Evolutionary conservation across 306 rosid genomes (phyloP).

Genomic region (Aeschynomene evenia): DNA sequence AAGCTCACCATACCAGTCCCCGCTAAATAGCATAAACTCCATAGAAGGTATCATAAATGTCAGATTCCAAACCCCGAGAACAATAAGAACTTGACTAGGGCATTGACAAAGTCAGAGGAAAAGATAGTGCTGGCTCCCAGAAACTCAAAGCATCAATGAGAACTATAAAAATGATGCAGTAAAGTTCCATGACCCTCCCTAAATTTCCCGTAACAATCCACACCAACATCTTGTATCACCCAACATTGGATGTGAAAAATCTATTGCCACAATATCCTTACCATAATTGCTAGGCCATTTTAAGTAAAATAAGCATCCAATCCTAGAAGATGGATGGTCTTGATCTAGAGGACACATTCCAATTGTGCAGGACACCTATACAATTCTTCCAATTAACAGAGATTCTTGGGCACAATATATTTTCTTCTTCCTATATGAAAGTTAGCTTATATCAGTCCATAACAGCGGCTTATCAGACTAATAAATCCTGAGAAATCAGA

Average conservation of each 20-base stretch:
- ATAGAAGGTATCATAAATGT: slow-evolving; percentile 1
- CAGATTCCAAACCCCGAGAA: slow-evolving; percentile 21
- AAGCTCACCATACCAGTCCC: slow-evolving; percentile 30
- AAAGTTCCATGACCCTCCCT: slow-evolving; percentile 32
- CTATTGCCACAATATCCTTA: slow-evolving; percentile 36
- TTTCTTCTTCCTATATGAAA: slow-evolving; percentile 44
- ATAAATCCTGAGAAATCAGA: slow-evolving; percentile 44
- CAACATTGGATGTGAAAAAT: slow-evolving; percentile 23
- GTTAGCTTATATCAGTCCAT: slow-evolving; percentile 42
- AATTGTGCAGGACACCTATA: slow-evolving; percentile 31
- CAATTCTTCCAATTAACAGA: slow-evolving; percentile 41
- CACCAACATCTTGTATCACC: slow-evolving; percentile 34
- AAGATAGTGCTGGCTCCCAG: slow-evolving; percentile 25
- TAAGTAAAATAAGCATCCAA: slow-evolving; percentile 33
- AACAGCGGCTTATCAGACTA: slow-evolving; percentile 42
- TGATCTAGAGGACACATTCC: slow-evolving; percentile 45
- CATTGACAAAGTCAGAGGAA: slow-evolving; percentile 10
- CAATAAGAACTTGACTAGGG: slow-evolving; percentile 16
- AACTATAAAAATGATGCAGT: slow-evolving; percentile 24
- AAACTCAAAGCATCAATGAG: slow-evolving; percentile 33
- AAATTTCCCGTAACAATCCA: slow-evolving; percentile 35
- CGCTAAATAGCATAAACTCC: slow-evolving; percentile 34
- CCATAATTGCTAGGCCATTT: slow-evolving; percentile 35
- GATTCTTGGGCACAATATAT: slow-evolving; percentile 42
- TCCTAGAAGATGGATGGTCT: slow-evolving; percentile 36